These are phyloP conservation scores for Prototheca wickerhamii DNA, from an alignment of 163 green algal species.

Conservation along the genomic window DNA sequence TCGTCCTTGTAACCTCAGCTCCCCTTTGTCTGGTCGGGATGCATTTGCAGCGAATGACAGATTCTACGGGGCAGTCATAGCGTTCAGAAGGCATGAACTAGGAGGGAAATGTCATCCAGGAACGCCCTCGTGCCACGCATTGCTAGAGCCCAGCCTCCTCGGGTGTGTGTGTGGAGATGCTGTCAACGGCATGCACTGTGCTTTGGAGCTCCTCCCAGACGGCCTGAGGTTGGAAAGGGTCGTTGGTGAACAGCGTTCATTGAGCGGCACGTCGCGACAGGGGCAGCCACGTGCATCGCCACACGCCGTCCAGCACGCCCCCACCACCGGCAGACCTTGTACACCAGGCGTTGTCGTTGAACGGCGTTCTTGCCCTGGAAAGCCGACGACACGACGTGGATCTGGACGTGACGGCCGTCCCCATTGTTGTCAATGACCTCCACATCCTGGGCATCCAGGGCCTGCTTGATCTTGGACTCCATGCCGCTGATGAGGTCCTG, in stretches of 20 bases:
- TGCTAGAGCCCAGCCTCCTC: slow-evolving; percentile 39
- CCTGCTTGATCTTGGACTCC: slow-evolving; percentile 24
- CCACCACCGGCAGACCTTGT: slow-evolving; percentile 15
- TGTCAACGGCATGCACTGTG: slow-evolving; percentile 87
- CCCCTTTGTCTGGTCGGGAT: not conserved
- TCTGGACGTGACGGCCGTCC: slow-evolving; percentile 35
- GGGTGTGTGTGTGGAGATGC: slow-evolving; percentile 81
- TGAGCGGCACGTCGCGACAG: too few species aligned
- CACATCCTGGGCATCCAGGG: slow-evolving; percentile 20
- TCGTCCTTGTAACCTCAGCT: too few species aligned
- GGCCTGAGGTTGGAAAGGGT: slow-evolving; percentile 42
- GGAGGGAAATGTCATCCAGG: too few species aligned
- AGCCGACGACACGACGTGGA: slow-evolving; percentile 21
- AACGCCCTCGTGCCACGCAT: not conserved
- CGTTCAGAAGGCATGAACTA: too few species aligned
- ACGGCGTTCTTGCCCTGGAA: slow-evolving; percentile 35
- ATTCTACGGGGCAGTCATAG: too few species aligned
- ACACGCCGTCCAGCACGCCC: not conserved
- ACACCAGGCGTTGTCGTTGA: slow-evolving; percentile 32
- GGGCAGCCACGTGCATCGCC: not conserved
- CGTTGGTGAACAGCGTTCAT: too few species aligned
- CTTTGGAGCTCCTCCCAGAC: slow-evolving; percentile 96
- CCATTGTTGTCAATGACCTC: slow-evolving; percentile 25
- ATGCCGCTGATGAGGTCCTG: slow-evolving; percentile 26
- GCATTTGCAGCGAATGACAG: not conserved